A percentile compares a stretch with the other conserved stretches of the same genome.
Evolutionary conservation across 2,329 filamentous ascomycete species (phyloP).

Genomic region (Hypoxylon sp.): DNA sequence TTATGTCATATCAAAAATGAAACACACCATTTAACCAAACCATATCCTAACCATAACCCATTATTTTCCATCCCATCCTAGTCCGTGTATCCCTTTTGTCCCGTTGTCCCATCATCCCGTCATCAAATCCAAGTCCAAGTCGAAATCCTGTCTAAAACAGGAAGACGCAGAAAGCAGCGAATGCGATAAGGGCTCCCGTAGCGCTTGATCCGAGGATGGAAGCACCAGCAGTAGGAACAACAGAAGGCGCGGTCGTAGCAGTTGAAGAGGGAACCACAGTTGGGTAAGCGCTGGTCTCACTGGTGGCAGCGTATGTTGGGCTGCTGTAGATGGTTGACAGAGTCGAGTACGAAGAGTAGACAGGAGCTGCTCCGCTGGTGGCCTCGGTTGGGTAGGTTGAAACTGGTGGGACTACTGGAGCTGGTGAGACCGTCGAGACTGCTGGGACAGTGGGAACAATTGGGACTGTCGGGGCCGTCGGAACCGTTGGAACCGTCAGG

Average conservation of each 20-base stretch:
- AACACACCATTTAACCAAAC: too few species aligned
- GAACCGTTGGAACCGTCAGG: too few species aligned
- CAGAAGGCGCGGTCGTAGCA: conserved; percentile 13
- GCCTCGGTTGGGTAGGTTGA: conserved; percentile 8
- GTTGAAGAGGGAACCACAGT: conserved; percentile 18
- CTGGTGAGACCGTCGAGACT: too few species aligned
- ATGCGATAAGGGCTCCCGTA: conserved; percentile 35
- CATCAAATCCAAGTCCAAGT: too few species aligned
- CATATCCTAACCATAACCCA: too few species aligned
- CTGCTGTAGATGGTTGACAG: conserved; percentile 37
- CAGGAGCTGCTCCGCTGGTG: conserved; percentile 8
- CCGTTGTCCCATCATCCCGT: too few species aligned
- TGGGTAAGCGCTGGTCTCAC: conserved; percentile 48
- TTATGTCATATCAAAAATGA: too few species aligned
- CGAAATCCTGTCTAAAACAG: conserved; percentile 36
- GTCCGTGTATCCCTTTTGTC: too few species aligned
- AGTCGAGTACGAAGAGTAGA: conserved; percentile 16
- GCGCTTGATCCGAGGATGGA: conserved; percentile 33
- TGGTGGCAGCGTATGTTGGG: conserved; percentile 66
- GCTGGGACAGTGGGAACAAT: too few species aligned
- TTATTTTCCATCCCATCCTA: too few species aligned
- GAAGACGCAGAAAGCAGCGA: conserved; percentile 39
- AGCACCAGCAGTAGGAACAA: conserved; percentile 37
- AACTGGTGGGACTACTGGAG: too few species aligned
- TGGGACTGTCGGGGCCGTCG: too few species aligned